Base-by-base conservation (phyloP, 2,329 filamentous ascomycete genomes). In the Didymella arachidicola region DNA sequence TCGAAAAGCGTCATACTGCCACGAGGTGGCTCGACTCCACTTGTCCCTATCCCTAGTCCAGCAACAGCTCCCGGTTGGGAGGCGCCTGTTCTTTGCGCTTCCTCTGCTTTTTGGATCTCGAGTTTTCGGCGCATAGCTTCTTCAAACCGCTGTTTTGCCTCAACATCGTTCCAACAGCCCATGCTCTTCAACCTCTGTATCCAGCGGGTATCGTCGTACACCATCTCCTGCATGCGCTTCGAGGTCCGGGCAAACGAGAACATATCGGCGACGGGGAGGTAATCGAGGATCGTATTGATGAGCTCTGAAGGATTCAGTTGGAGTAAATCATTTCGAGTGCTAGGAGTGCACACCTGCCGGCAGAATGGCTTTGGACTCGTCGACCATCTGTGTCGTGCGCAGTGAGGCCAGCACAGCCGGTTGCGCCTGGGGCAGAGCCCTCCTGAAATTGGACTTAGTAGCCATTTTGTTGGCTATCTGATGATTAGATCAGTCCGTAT, bases 151-250 rank as follows among this genome's bases (percentile, higher is more conserved):
- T 86, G 87, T 60, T 93, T 85, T 4, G 95, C 95, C 74, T 97
- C 94, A 3, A 81, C 77, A 74, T 99, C 95, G 72, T 96, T 89
- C 95, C 95, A 99, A 66, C 91, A 90, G 2, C 89, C 91, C 88
- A 99, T 97, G 58, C 85, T 88, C 74, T 90, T 90, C 53, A 99
- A 79, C 63, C 91, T 86, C 63, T 91, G 87, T 38, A 98, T 90
- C 95, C 95, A 99, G 80, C 94, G 86, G 48, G 93, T 92, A 77
- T 99, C 95, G 76, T 99, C 95, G 78, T 98, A 99, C 3, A 97
- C 93, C 93, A 99, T 99, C 79, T 99, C 95, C 73, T 90, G 89
- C 84, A 98, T 87, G 60, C 92, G 90, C 72, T 87, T 90, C 58
- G 92, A 97, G 25, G 91, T 88, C 63, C 89, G 88, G 43, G 95